phyloP scores from a whole-genome alignment of 1,139 yeast species.

The Yamadazyma sp. region DNA sequence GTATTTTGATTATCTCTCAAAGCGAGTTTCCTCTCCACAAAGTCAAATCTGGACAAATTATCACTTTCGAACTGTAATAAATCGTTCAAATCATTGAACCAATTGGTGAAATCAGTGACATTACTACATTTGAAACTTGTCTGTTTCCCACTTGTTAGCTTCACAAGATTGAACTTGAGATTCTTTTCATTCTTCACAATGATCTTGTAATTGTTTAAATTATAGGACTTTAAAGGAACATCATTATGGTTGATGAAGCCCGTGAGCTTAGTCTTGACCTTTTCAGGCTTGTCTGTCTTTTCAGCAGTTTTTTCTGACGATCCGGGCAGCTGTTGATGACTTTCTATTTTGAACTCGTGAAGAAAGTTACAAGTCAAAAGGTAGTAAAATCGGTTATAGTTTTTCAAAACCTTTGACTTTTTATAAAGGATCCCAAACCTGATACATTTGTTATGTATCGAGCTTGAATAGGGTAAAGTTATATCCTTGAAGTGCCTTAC shows the following conservation, averaged over 20 bases:
- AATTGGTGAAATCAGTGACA: slow-evolving; percentile 29
- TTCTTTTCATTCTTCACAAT: slow-evolving; percentile 33
- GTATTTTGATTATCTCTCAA: slow-evolving; percentile 8
- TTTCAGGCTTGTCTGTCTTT: slow-evolving; percentile 5
- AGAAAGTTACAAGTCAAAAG: slow-evolving; percentile 46
- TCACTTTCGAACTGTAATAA: slow-evolving; percentile 37
- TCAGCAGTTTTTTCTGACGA: slow-evolving; percentile 1
- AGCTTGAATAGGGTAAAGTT: slow-evolving; percentile 34
- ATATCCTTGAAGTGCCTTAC: slow-evolving; percentile 31
- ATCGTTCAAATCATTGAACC: slow-evolving; percentile 43
- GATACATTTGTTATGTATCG: slow-evolving; percentile 46
- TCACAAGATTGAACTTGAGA: slow-evolving; percentile 36
- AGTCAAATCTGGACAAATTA: slow-evolving; percentile 35
- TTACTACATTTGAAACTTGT: slow-evolving; percentile 41
- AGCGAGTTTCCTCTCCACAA: slow-evolving; percentile 28
- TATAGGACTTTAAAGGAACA: slow-evolving; percentile 43
- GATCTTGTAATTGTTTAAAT: slow-evolving; percentile 40
- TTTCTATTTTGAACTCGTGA: slow-evolving; percentile 44
- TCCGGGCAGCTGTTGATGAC: slow-evolving; percentile 14
- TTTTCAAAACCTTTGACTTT: slow-evolving; percentile 43
- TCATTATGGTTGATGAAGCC: slow-evolving; percentile 45
- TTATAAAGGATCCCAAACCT: slow-evolving; percentile 45
- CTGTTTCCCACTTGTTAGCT: slow-evolving; percentile 29
- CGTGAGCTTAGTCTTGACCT: slow-evolving; percentile 36
- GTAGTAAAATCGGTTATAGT: slow-evolving; percentile 39